A percentile compares a stretch with the other conserved stretches of the same genome.
Conservation (phyloP, 2,329 filamentous ascomycete species). For the Fusarium sp. region DNA sequence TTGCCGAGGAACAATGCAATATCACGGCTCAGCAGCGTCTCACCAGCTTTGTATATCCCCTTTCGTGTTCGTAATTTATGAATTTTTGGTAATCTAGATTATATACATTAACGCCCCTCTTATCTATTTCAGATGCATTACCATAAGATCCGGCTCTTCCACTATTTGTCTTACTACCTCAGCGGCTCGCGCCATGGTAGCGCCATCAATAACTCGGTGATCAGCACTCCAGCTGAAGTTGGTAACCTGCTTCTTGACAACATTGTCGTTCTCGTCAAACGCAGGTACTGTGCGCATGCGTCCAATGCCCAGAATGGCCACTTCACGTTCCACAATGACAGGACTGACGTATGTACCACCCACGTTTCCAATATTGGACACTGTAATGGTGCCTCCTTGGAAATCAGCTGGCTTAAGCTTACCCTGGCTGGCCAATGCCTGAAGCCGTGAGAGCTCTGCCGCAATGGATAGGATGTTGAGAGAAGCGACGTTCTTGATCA, state of each 20-base stretch:
- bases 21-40: background rate
- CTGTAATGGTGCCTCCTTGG: slow-evolving; percentile 87
- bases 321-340: slow-evolving; percentile 89
- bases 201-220: slow-evolving; percentile 92
- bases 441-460: slow-evolving; percentile 77
- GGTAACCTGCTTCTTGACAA: slow-evolving; percentile 81
- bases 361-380: slow-evolving; percentile 96
- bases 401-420: slow-evolving; percentile 81
- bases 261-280: slow-evolving; percentile 68
- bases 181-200: slow-evolving; percentile 91
- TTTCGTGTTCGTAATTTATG: background rate
- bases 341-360: slow-evolving; percentile 92
- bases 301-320: slow-evolving; percentile 91
- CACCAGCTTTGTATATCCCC: background rate
- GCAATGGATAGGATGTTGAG: slow-evolving; percentile 84
- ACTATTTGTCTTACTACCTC: slow-evolving; percentile 81
- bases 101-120: background rate
- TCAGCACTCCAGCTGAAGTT: slow-evolving; percentile 98
- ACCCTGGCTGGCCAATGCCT: slow-evolving; percentile 76
- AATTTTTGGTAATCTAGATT: slow-evolving; percentile 14
- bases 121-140: slow-evolving; percentile 78
- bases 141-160: slow-evolving; percentile 87
- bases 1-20: background rate
- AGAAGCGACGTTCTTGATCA: slow-evolving; percentile 83
- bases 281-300: slow-evolving; percentile 82